A percentile compares a stretch with the other conserved stretches of the same genome.
phyloP scores from a whole-genome alignment of 2,329 filamentous ascomycete genomes.

The Fusarium nisikadoi region DNA sequence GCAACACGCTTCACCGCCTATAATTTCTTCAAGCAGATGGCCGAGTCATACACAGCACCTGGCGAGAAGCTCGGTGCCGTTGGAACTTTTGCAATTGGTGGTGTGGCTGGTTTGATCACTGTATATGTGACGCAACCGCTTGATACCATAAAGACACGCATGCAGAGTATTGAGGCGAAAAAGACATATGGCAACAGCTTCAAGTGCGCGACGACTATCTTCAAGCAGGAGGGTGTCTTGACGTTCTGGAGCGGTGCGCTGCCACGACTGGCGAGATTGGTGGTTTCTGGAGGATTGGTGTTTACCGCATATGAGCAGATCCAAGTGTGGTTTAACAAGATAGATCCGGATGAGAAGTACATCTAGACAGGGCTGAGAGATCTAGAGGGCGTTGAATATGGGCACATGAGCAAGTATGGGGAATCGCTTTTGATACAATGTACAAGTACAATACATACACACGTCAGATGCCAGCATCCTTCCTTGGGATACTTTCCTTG shows the following conservation, averaged over 20 bases:
- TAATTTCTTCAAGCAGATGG: conserved; percentile 88
- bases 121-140: conserved; percentile 81
- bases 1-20: conserved; percentile 92
- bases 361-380: conserved; percentile 61
- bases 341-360: conserved; percentile 87
- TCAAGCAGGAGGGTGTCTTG: conserved; percentile 86
- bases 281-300: conserved; percentile 94
- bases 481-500: conserved; percentile 31
- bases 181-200: conserved; percentile 87
- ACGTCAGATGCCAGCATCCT: conserved; percentile 31
- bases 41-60: conserved; percentile 89
- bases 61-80: conserved; percentile 92
- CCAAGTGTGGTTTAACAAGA: conserved; percentile 75
- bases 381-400: conserved; percentile 26
- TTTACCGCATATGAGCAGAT: conserved; percentile 99
- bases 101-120: conserved; percentile 88
- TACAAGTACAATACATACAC: conserved; percentile 43
- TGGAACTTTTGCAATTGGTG: conserved; percentile 91
- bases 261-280: conserved; percentile 83
- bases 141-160: conserved; percentile 95
- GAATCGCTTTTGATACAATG: conserved; percentile 42
- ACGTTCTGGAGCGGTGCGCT: conserved; percentile 96
- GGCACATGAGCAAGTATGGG: conserved; percentile 8
- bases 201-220: conserved; percentile 82
- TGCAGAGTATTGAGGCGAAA: conserved; percentile 94